These are phyloP conservation scores for Chrysoporthe austroafricana DNA, from an alignment of 2,329 filamentous ascomycete species.

Conservation along the genomic window DNA sequence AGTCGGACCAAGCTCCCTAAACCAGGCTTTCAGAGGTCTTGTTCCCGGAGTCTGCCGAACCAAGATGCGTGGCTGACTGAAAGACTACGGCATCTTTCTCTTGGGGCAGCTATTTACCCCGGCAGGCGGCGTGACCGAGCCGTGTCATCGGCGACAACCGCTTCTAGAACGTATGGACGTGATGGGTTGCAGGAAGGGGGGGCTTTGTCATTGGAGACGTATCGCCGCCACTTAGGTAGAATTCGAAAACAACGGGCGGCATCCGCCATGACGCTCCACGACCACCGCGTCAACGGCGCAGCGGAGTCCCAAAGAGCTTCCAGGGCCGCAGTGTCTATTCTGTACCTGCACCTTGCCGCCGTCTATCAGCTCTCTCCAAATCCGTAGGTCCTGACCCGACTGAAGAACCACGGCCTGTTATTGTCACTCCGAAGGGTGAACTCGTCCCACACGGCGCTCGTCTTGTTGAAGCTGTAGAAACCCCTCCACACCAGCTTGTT, in stretches of 20 bases:
- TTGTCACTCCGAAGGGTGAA: constrained; percentile 67
- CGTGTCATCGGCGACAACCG: neutral
- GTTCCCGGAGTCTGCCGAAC: constrained; percentile 6
- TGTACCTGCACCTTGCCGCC: neutral
- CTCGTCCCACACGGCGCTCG: constrained; percentile 89
- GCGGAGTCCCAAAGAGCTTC: neutral
- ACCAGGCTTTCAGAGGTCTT: neutral
- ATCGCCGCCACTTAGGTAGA: neutral
- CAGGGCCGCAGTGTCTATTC: neutral
- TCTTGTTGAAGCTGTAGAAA: constrained; percentile 86
- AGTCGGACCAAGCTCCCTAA: neutral
- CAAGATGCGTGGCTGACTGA: neutral
- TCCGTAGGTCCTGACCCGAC: constrained; percentile 66
- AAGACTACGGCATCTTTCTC: neutral
- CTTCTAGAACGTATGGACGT: neutral
- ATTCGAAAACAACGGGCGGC: neutral
- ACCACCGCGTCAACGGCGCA: neutral
- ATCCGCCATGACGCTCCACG: neutral
- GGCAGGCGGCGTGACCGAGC: neutral
- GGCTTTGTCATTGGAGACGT: neutral
- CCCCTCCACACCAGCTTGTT: constrained; percentile 89
- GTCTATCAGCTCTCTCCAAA: constrained; percentile 40
- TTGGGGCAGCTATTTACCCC: neutral
- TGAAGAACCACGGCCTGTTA: constrained; percentile 67
- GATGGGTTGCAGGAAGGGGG: neutral